Conservation (phyloP, 331 rosid species). For the Telfairia occidentalis region DNA sequence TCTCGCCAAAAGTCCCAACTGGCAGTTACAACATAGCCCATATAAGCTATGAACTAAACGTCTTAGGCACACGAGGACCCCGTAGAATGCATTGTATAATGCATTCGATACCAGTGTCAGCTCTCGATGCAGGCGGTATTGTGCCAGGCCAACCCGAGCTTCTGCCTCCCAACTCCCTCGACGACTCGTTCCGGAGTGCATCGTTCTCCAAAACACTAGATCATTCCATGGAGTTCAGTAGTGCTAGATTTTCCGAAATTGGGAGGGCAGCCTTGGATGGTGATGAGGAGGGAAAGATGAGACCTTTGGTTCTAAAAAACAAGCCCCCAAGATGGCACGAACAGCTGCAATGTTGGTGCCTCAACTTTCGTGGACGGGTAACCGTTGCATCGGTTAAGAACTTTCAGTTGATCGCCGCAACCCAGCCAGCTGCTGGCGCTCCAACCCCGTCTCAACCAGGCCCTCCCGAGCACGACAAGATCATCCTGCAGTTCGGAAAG, state of each 20-base stretch:
- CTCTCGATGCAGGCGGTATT: constrained; percentile 55
- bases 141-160: constrained; percentile 78
- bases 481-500: constrained; percentile 78
- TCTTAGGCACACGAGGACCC: constrained; percentile 79
- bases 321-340: constrained; percentile 97
- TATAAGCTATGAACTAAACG: constrained; percentile 67
- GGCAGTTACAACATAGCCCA: constrained; percentile 82
- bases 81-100: constrained; percentile 82
- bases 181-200: constrained; percentile 64
- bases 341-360: constrained; percentile 92
- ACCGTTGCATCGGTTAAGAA: constrained; percentile 97
- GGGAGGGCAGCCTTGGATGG: constrained; percentile 20
- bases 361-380: constrained; percentile 84
- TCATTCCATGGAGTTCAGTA: constrained; percentile 65
- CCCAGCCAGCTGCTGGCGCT: constrained; percentile 61
- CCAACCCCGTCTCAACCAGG: constrained; percentile 65
- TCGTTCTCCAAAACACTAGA: constrained; percentile 70
- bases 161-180: constrained; percentile 41
- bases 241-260: constrained; percentile 63
- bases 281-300: constrained; percentile 42
- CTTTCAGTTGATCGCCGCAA: constrained; percentile 82
- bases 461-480: constrained; percentile 63
- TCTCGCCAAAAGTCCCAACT: constrained; percentile 76
- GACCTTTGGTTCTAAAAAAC: constrained; percentile 74
- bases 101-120: constrained; percentile 67